Evolutionary conservation across 495 filamentous ascomycete species (phyloP), one percentile per base, ranked within the genome.

Genomic region (Halenospora varia): DNA sequence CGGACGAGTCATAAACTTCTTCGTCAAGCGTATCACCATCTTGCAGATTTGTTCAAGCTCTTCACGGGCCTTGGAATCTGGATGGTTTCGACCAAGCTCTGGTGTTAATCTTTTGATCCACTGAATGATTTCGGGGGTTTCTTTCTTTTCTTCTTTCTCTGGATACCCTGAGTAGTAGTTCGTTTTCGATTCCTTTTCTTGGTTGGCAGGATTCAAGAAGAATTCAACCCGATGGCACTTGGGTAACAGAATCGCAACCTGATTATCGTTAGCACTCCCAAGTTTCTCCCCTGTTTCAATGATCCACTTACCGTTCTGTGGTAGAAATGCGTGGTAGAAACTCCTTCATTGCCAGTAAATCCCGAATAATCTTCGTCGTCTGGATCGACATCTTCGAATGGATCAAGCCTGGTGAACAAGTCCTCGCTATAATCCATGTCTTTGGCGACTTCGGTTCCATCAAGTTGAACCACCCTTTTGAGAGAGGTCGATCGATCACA

Each of bases 281-380:
- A 48, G n/a, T n/a, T n/a, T n/a, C n/a, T n/a, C n/a, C n/a, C 11
- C 24, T 35, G 24, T 24, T 35, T 13, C 1, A 41, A 10, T 23
- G 17, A 41, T 26, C 41, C 51, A 18, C 35, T 46, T 63, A 76
- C 73, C 8, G 70, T 71, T 39, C 61, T 53, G 23, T 60, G 62
- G 59, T 71, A 79, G 55, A 66, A 66, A 25, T 73, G 73, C 25
- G 64, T 72, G 19, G 63, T 51, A 15, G 48, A 25, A n/a, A 62
- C 55, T 25, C 65, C 61, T 62, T 67, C 75, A 55, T 76, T 75
- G 13, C 74, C 73, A 10, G 67, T 73, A 45, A 58, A 77, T 8
- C 66, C 68, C 46, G 61, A 63, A 47, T 69, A 73, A 13, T 72
- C 68, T 57, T 73, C 68, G 20, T 71, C 60, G 55, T 76, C 67